Base-by-base conservation (phyloP, 2,329 filamentous ascomycete genomes). In the Scorias spongiosa region DNA sequence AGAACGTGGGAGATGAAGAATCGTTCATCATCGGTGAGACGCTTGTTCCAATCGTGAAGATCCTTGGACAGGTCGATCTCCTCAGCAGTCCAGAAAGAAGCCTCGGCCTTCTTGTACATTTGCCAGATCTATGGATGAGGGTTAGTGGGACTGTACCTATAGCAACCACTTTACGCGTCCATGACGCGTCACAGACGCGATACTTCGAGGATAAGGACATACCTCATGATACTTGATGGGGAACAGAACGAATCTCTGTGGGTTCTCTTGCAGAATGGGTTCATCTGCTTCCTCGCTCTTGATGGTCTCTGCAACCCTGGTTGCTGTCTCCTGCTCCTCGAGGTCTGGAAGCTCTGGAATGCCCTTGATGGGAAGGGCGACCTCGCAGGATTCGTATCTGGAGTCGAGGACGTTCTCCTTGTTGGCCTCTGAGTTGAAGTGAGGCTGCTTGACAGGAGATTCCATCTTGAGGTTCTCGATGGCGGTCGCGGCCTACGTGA, bases 41-140 rank as follows among this genome's bases (percentile, higher is more conserved):
- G 82, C 75, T 95, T 93, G 76, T 94, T 93, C 91, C 91, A 98
- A 72, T 98, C 91, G 72, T 95, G 85, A 47, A 96, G 75, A 66
- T 98, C 91, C 72, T 98, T 98, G 59, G 89, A 96, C 42, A 98
- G 78, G 68, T 98, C 91, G 57, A 98, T 96, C 74, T 98, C 91
- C 67, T 98, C 91, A 42, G 91, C 91, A 37, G 91, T 98, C 91
- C 91, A 98, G 81, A 98, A 98, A 38, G 91, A 96, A 43, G 91
- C 91, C 67, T 98, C 89, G 54, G 88, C 88, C 73, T 96, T 96
- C 80, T 98, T 98, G 79, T 98, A 98, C 89, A 96, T 96, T 68
- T 96, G 89, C 91, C 91, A 98, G 17, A 40, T 39, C 39, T 29
- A 26, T 39, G 29, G 9, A 36, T 41, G 17, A 30, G 32, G 45